Evolutionary conservation across 371 early-diverging fungal genomes (phyloP), one percentile per base, ranked within the genome.

Genomic region (Actinomortierella ambigua): DNA sequence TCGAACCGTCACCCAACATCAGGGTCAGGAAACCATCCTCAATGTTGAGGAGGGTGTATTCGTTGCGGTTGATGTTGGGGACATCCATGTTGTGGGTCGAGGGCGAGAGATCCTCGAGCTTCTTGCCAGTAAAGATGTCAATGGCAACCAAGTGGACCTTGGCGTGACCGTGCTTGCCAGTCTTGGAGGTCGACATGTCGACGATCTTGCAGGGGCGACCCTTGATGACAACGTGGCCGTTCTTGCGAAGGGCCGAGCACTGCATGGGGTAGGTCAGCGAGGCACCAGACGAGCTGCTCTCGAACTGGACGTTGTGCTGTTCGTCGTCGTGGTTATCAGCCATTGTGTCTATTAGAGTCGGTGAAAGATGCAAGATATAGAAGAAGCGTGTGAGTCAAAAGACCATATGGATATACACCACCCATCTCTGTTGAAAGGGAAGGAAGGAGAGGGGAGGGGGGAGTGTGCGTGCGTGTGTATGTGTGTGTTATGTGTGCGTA

Each of bases 51-150:
- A 98, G 88, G 15, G 69, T 61, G 86, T 85, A 97, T 78, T 98
- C 97, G 50, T 69, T 79, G 82, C 96, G 94, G 73, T 24, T 60
- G 75, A 98, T 93, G 85, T 95, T 88, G 79, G 98, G 98, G 59
- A 98, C 98, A 69, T 98, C 94, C 96, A 98, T 96, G 92, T 98
- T 98, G 92, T 98, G 98, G 83, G 98, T 98, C 77, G 98, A 98
- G 76, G 98, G 98, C 69, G 95, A 97, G 76, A 98, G 81, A 86
- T 98, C 98, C 88, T 90, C 90, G 77, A 82, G 81, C 85, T 92
- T 95, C 93, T 91, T 94, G 81, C 88, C 88, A 70, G 95, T 98
- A 90, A 98, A 98, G 85, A 98, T 96, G 81, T 98, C 98, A 68
- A 90, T 89, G 71, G 86, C 98, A 53, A 93, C 91, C 82, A 97